A percentile compares a stretch with the other conserved stretches of the same genome.
Conservation (phyloP, 2,329 filamentous ascomycete genomes). For the Huntiella moniliformis region DNA sequence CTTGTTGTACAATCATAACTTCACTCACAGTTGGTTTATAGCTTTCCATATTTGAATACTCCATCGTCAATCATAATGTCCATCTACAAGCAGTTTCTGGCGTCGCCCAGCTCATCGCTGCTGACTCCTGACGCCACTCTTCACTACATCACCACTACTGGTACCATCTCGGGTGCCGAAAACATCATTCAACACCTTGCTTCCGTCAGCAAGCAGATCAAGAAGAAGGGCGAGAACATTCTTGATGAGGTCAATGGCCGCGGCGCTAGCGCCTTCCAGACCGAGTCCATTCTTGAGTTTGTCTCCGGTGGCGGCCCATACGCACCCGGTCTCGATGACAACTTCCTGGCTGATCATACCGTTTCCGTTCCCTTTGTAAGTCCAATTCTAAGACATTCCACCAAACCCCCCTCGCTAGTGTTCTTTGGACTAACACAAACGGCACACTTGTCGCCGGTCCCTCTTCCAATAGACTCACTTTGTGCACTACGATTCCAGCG, state of each 20-base stretch:
- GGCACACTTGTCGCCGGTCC: too few relatives aligned
- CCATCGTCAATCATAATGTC: too few relatives aligned
- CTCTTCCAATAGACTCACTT: constrained; percentile 52
- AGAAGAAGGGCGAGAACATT: constrained; percentile 65
- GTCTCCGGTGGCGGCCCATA: constrained; percentile 64
- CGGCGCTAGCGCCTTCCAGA: constrained; percentile 60
- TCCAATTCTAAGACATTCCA: constrained; percentile 14
- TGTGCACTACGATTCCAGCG: constrained; percentile 58
- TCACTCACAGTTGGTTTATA: too few relatives aligned
- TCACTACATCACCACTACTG: constrained; percentile 82
- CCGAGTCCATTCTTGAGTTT: constrained; percentile 73
- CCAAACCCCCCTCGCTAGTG: background rate
- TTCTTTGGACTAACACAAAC: too few relatives aligned
- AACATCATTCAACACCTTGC: constrained; percentile 71
- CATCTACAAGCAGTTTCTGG: constrained; percentile 54
- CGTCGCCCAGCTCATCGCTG: constrained; percentile 42
- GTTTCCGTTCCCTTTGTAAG: constrained; percentile 68
- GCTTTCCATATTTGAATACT: too few relatives aligned
- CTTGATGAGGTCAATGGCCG: constrained; percentile 55
- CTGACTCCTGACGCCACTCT: constrained; percentile 49
- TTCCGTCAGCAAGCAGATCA: constrained; percentile 52
- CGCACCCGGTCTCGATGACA: constrained; percentile 78
- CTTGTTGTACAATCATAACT: too few relatives aligned
- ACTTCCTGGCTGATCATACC: constrained; percentile 69
- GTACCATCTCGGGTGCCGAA: constrained; percentile 47